Evolutionary conservation across 495 filamentous ascomycete genomes (phyloP).

Genomic region (Platismatia glauca): DNA sequence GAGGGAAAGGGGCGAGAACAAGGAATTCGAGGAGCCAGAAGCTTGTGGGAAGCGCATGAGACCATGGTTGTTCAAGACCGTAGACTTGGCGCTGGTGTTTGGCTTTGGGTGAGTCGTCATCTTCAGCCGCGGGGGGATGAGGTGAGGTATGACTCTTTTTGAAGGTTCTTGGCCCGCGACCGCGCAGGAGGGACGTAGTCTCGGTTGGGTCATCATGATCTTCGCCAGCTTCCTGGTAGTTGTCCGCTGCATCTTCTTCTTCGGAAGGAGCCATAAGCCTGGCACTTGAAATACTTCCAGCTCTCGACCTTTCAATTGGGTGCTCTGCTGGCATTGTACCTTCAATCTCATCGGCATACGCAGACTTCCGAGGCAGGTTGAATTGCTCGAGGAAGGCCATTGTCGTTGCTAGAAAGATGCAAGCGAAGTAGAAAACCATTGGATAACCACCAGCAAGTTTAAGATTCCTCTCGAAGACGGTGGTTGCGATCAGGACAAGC

Average conservation of each 20-base stretch:
- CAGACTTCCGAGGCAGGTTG: constrained; percentile 58
- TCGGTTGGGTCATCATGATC: constrained; percentile 58
- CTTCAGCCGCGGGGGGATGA: constrained; percentile 36
- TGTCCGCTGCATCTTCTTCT: constrained; percentile 24
- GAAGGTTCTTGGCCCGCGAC: constrained; percentile 57
- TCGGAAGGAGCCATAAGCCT: constrained; percentile 32
- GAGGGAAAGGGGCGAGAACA: constrained; percentile 62
- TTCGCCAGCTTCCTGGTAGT: constrained; percentile 37
- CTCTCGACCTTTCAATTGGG: constrained; percentile 28
- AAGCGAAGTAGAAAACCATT: constrained; percentile 69
- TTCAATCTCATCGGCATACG: constrained; percentile 47
- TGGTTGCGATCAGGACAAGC: constrained; percentile 60
- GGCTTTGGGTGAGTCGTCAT: constrained; percentile 22
- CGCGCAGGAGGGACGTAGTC: constrained; percentile 66
- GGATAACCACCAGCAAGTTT: constrained; percentile 72
- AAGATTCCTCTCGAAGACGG: constrained; percentile 62
- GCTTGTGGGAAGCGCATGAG: constrained; percentile 65
- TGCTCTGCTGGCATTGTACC: constrained; percentile 13
- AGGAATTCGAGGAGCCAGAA: constrained; percentile 83
- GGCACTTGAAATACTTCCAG: constrained; percentile 37
- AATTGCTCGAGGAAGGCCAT: constrained; percentile 73
- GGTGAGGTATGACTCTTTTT: constrained; percentile 50
- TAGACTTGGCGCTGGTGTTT: constrained; percentile 46
- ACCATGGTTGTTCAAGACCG: constrained; percentile 80
- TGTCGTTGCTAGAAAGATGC: constrained; percentile 62